Base-by-base conservation (phyloP, 2,329 filamentous ascomycete species). In the Epicoccum sorghinum region DNA sequence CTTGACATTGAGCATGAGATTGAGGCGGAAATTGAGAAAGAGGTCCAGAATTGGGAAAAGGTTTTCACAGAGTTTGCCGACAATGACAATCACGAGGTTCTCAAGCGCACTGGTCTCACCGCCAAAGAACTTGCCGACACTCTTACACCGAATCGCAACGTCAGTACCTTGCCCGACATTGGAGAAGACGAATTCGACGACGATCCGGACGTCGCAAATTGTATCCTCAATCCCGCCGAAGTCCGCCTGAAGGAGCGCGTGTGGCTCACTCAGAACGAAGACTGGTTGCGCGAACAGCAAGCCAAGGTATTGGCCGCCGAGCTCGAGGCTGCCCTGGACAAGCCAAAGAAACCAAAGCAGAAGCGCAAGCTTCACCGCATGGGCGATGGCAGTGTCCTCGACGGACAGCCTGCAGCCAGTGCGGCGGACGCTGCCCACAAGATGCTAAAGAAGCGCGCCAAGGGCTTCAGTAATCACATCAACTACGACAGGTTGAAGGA, bases 191-290 rank as follows among this genome's bases (percentile, higher is more conserved):
- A 97, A 69, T 97, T 98, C 67, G 90, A 88, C 33, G 87, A 96
- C 64, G 95, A 99, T 59, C 89, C 87, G 0, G 95, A 99, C 73
- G 91, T 99, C 4, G 79, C 83, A 55, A 89, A 89, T 65, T 96
- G 93, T 68, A 76, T 92, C 32, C 81, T 98, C 4, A 84, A 83
- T 0, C 83, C 87, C 1, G 84, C 86, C 3, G 93, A 98, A 76
- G 85, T 88, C 2, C 84, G 84, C 30, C 85, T 92, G 69, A 98
- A 97, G 73, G 93, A 97, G 73, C 86, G 87, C 55, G 90, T 98
- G 47, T 99, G 95, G 95, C 87, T 96, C 38, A 93, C 93, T 55
- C 88, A 93, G 70, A 98, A 99, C 75, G 92, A 95, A 71, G 91
- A 96, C 62, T 99, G 93, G 84, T 81, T 99, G 35, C 89, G 93